A percentile compares a stretch with the other conserved stretches of the same genome.
Evolutionary conservation across 805 yeast genomes (phyloP).

Genomic region (Candida nonsorbophila): DNA sequence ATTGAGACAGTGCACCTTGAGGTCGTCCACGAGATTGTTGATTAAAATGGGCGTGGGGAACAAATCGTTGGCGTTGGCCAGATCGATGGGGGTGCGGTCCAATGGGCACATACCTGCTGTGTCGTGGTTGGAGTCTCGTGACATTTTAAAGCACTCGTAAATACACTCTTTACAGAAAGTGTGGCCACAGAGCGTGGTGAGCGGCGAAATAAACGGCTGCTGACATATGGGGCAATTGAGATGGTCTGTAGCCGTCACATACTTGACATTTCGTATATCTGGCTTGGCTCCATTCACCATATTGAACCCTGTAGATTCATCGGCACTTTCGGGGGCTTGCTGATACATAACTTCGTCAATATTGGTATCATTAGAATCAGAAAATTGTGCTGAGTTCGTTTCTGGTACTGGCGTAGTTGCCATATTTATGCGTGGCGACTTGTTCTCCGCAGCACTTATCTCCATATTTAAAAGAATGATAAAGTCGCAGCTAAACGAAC

Average conservation of each 20-base stretch:
- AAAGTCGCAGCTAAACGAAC: too few relatives aligned
- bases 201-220: slow-evolving; percentile 55
- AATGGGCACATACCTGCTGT: slow-evolving; percentile 44
- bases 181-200: slow-evolving; percentile 63
- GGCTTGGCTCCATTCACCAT: too few relatives aligned
- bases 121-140: slow-evolving; percentile 18
- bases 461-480: too few relatives aligned
- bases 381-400: too few relatives aligned
- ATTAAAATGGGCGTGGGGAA: slow-evolving; percentile 52
- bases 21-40: slow-evolving; percentile 56
- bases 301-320: too few relatives aligned
- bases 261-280: slow-evolving; percentile 24
- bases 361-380: too few relatives aligned
- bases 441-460: too few relatives aligned
- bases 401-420: too few relatives aligned
- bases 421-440: too few relatives aligned
- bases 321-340: too few relatives aligned
- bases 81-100: slow-evolving; percentile 48
- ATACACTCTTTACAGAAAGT: slow-evolving; percentile 60
- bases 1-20: slow-evolving; percentile 52
- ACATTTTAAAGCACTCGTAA: slow-evolving; percentile 36
- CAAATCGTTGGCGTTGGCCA: slow-evolving; percentile 23
- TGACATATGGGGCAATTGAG: slow-evolving; percentile 61
- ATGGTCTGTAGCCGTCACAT: slow-evolving; percentile 26
- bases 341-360: too few relatives aligned